These are phyloP conservation scores for Russula earlei DNA, from an alignment of 768 basidiomycete species.

Conservation along the genomic window DNA sequence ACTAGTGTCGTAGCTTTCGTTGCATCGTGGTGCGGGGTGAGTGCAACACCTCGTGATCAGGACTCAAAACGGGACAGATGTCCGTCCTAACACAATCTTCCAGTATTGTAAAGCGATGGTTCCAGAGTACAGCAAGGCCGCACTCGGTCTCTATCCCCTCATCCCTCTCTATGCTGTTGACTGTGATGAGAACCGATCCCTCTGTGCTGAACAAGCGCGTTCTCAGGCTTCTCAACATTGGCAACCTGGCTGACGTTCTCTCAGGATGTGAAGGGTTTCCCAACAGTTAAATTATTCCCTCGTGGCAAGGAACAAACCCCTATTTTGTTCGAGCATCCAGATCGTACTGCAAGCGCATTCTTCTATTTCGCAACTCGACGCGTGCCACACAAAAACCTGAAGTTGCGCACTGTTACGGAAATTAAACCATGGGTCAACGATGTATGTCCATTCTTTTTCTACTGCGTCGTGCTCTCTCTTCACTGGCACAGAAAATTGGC, in stretches of 20 bases:
- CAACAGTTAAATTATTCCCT: constrained; percentile 88
- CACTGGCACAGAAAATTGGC: constrained; percentile 28
- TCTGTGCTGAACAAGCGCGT: constrained; percentile 70
- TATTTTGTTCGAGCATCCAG: constrained; percentile 54
- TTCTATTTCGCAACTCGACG: constrained; percentile 68
- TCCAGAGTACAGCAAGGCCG: constrained; percentile 80
- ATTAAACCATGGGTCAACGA: constrained; percentile 59
- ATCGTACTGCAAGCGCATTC: constrained; percentile 63
- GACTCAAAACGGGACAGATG: background rate
- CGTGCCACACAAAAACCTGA: constrained; percentile 62
- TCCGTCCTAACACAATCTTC: background rate
- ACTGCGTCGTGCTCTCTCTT: background rate
- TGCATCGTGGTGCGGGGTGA: constrained; percentile 89
- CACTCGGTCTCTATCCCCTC: constrained; percentile 66
- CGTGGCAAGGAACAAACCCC: constrained; percentile 55
- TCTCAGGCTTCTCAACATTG: background rate
- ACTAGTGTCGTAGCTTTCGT: constrained; percentile 82
- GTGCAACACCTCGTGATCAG: constrained; percentile 23
- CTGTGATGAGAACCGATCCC: constrained; percentile 79
- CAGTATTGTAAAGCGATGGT: constrained; percentile 81
- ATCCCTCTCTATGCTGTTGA: constrained; percentile 90
- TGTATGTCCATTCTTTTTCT: constrained; percentile 33
- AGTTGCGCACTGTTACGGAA: constrained; percentile 46
- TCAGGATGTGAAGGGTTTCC: constrained; percentile 80
- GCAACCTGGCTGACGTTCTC: background rate